Percentiles rank a stretch among this genome's conserved stretches.
Conservation (phyloP, 495 filamentous ascomycete genomes). For the Penicillium angulare region DNA sequence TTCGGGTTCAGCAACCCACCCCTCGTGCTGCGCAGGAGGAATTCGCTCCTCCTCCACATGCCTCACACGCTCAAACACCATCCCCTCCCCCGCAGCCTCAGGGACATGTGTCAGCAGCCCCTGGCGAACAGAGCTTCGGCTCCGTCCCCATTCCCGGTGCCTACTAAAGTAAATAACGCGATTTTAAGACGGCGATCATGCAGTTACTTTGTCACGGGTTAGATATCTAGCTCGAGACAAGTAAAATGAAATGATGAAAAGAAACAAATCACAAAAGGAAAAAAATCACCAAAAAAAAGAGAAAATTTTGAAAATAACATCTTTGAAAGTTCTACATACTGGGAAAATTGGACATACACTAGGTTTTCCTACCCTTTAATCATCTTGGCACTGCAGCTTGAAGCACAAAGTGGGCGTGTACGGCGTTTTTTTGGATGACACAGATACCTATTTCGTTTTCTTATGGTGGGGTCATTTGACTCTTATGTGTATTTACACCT, state of each 20-base stretch:
- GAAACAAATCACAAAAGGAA: not conserved
- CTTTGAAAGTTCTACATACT: not conserved
- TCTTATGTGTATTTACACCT: conserved; percentile 8
- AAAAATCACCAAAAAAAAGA: conserved; percentile 1
- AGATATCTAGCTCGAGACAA: not conserved
- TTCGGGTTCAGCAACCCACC: conserved; percentile 71
- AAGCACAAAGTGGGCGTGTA: conserved; percentile 13
- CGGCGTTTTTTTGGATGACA: conserved; percentile 20
- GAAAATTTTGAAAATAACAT: conserved; percentile 15
- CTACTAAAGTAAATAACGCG: conserved; percentile 38
- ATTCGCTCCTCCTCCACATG: conserved; percentile 39
- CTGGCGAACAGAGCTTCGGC: conserved; percentile 51
- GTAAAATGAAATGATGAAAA: not conserved
- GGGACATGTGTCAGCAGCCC: conserved; percentile 43
- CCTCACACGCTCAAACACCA: conserved; percentile 21
- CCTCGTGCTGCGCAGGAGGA: conserved; percentile 61
- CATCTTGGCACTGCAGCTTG: conserved; percentile 4
- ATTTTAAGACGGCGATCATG: too few relatives aligned
- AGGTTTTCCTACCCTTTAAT: conserved; percentile 3
- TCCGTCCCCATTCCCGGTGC: conserved; percentile 53
- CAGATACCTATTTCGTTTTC: conserved; percentile 18
- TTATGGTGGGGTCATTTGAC: conserved; percentile 2
- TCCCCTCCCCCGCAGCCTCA: conserved; percentile 20
- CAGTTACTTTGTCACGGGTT: not conserved
- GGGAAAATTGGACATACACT: conserved; percentile 1